Percentiles rank a stretch among this genome's conserved stretches.
These are phyloP conservation scores for Sclerotinia subarctica DNA, from an alignment of 2,329 filamentous ascomycete species.

Conservation along the genomic window DNA sequence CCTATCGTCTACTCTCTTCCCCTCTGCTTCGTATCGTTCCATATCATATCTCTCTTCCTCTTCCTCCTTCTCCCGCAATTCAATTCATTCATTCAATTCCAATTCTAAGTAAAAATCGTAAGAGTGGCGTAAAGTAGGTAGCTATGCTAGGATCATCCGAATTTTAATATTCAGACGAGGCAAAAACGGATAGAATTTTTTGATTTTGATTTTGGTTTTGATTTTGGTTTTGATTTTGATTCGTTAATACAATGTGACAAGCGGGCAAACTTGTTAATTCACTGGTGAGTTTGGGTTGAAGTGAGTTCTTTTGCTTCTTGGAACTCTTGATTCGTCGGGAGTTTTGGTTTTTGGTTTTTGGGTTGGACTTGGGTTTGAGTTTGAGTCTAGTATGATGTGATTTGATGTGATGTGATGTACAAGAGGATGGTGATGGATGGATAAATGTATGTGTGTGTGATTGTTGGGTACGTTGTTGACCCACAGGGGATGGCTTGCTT, in stretches of 20 bases:
- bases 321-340: not conserved
- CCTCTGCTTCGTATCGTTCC: too few relatives aligned
- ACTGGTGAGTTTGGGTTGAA: not conserved
- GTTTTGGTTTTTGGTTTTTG: not conserved
- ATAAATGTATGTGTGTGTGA: not conserved
- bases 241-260: not conserved
- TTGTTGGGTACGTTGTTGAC: too few relatives aligned
- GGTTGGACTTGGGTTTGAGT: not conserved
- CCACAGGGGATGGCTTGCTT: not conserved
- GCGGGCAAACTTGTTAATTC: not conserved
- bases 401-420: not conserved
- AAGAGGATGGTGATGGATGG: not conserved
- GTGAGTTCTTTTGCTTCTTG: not conserved
- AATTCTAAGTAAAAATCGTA: not conserved
- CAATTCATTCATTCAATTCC: too few relatives aligned
- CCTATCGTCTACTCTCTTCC: too few relatives aligned
- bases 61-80: not conserved
- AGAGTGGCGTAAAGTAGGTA: slow-evolving; percentile 5
- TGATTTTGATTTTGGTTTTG: not conserved
- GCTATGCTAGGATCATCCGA: not conserved
- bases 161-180: not conserved
- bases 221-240: not conserved
- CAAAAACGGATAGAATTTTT: not conserved
- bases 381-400: not conserved
- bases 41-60: too few relatives aligned